Evolutionary conservation across 352 stramenopile species (phyloP).

Genomic region (Phytopythium delawarense): DNA sequence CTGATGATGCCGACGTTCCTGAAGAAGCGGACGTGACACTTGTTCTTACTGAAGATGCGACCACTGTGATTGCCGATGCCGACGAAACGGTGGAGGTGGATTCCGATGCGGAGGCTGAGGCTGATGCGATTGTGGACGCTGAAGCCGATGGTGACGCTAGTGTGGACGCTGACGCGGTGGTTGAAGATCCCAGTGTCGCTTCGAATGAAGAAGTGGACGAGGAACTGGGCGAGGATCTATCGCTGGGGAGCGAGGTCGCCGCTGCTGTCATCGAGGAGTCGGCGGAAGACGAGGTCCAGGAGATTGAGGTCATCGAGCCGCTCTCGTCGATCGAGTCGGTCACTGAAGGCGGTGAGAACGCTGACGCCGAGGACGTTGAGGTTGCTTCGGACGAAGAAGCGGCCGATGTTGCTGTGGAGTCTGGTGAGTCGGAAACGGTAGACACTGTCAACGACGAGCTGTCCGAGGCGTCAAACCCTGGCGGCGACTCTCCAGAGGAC

Average conservation of each 20-base stretch:
- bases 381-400: slow-evolving; percentile 4
- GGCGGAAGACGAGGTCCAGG: not conserved
- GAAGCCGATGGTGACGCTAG: slow-evolving; percentile 1
- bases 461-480: not conserved
- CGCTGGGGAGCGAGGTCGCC: not conserved
- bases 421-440: not conserved
- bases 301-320: not conserved
- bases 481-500: not conserved
- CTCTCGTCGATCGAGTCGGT: not conserved
- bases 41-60: not conserved
- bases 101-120: not conserved
- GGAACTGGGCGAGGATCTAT: not conserved
- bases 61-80: not conserved
- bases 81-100: not conserved
- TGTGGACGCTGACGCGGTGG: not conserved
- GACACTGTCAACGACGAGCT: not conserved
- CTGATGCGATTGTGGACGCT: not conserved
- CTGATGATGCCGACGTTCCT: not conserved
- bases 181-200: slow-evolving; percentile 2
- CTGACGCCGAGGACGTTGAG: not conserved
- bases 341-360: not conserved
- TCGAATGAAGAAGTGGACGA: slow-evolving; percentile 6
- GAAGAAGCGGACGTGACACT: not conserved
- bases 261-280: not conserved
- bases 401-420: not conserved